Base-by-base conservation (phyloP, 176 grass and related monocot species). In the Oryza glumipatula region DNA sequence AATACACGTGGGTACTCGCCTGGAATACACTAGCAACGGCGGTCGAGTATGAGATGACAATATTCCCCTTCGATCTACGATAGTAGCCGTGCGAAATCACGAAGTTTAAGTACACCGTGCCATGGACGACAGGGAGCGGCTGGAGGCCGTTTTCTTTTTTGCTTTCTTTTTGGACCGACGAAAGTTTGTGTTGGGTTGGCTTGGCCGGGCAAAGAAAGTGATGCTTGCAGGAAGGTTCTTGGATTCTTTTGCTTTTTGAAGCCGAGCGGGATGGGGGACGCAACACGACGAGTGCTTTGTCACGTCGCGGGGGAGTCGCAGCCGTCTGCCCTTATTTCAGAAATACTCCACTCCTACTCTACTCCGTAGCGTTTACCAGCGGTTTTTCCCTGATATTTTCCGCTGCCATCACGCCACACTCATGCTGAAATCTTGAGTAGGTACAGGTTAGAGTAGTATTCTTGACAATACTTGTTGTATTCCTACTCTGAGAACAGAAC, bases 221-320 rank as follows among this genome's bases (percentile, higher is more conserved):
- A 46, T 80, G 85, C 80, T 17, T 66, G 76, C 85, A 80, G 16
- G 76, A 91, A 80, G 85, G 70, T 87, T 76, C 76, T 76, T 80
- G 89, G 76, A 80, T 30, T 32, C 66, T 83, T 66, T 76, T 45
- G 77, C 71, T 71, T 85, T 80, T 80, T 49, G 11, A 9, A 70
- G 51, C 26, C 2, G 70, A 84, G 43, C 79, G 84, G 39, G 80
- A 74, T 2, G 9, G 61, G 35, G 12, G 19, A 8, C n/a, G 74
- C 46, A 58, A 44, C 23, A 48, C 73, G 45, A 46, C 71, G 21
- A 79, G 66, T 30, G 52, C 28, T 68, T 80, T 80, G 82, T 76
- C 76, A 56, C 33, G 30, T 65, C 14, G 26, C 3, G 12, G 9
- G 22, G 19, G 64, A 47, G 28, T 70, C 32, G 9, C 17, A 22